These are phyloP conservation scores for Fusarium sp. DNA, from an alignment of 2,329 filamentous ascomycete genomes.

Conservation along the genomic window DNA sequence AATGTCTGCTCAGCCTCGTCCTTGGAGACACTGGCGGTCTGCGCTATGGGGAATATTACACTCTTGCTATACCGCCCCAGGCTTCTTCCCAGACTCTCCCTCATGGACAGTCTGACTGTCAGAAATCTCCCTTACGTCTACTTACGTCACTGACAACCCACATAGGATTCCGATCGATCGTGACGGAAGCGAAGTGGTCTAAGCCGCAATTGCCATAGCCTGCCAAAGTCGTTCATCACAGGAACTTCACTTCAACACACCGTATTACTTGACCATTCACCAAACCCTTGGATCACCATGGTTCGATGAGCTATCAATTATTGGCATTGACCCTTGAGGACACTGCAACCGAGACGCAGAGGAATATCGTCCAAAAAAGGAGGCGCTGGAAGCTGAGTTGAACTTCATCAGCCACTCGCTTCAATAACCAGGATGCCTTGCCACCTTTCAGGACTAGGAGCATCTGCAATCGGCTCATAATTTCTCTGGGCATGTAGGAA, in stretches of 20 bases:
- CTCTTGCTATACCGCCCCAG: neutral
- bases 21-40: neutral
- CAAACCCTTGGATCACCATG: neutral
- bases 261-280: neutral
- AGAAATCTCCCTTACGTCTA: neutral
- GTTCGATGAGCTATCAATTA: neutral
- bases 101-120: neutral
- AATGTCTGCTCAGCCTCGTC: neutral
- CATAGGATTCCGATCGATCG: neutral
- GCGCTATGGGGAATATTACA: neutral
- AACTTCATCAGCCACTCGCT: conserved; percentile 5
- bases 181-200: neutral
- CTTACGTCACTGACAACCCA: neutral
- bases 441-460: conserved; percentile 27
- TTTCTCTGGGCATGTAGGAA: conserved; percentile 18
- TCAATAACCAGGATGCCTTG: conserved; percentile 13
- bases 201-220: neutral
- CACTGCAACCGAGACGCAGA: conserved; percentile 7
- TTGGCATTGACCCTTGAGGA: neutral
- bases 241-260: neutral
- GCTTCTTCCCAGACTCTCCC: neutral
- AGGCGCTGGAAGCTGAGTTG: conserved; percentile 9
- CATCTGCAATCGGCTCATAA: conserved; percentile 9
- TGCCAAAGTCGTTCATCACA: neutral
- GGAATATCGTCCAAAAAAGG: conserved; percentile 3